Evolutionary conservation across 2,329 filamentous ascomycete species (phyloP), one percentile per base, ranked within the genome.

Genomic region (Gaeumannomyces tritici): DNA sequence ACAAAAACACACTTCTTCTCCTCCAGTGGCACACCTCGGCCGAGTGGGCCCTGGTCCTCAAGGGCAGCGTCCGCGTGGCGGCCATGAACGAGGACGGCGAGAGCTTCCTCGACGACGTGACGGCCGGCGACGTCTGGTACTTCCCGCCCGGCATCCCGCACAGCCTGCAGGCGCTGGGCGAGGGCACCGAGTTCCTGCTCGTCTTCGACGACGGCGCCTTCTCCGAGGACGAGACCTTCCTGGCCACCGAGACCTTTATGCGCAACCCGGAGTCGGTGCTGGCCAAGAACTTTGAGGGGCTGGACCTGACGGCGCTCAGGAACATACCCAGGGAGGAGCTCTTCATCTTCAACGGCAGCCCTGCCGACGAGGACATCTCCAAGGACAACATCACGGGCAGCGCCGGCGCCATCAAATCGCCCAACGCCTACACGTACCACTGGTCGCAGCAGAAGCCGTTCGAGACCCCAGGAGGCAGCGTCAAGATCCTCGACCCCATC

Each of bases 171-270:
- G 83, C 77, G 0, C 77, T 85, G 15, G 80, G 80, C 4, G 74
- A 79, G 35, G 84, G 83, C 1, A 75, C 73, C 55, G 84, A 87
- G 68, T 86, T 86, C 68, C 74, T 87, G 1, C 75, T 87, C 2
- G 79, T 87, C 59, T 87, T 87, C 66, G 80, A 87, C 70, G 73
- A 80, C 62, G 84, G 84, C 4, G 70, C 71, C 6, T 87, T 86
- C 72, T 81, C 77, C 61, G 84, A 87, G 71, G 82, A 86, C 62
- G 77, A 76, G 57, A 87, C 84, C 0, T 85, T 85, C 73, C 76
- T 87, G 4, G 76, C 83, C 21, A 79, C 79, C 2, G 80, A 84
- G 67, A 76, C 83, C 67, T 76, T 83, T 63, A 69, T 78, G 47
- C 76, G 79, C 27, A 84, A 80, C 29, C 78, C 79, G 8, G 76